Percentiles rank a stretch among this genome's conserved stretches.
Conservation (phyloP, 2,329 filamentous ascomycete species). For the Myriangium duriaei region DNA sequence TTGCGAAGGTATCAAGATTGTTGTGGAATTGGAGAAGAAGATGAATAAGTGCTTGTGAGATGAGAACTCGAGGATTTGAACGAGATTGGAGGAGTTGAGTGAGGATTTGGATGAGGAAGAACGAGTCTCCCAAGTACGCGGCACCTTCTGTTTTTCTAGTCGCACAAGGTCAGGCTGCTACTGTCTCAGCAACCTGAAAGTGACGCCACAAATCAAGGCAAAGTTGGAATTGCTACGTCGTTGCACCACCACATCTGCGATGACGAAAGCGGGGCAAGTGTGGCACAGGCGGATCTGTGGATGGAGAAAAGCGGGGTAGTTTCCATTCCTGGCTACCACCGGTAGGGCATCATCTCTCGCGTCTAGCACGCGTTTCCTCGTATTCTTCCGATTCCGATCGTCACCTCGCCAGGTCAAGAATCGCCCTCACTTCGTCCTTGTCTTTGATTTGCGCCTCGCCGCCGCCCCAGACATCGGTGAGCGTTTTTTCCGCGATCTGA, state of each 20-base stretch:
- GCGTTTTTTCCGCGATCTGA: conserved; percentile 16
- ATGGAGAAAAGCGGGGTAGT: too few species aligned
- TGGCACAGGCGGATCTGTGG: not conserved
- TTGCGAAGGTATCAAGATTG: too few species aligned
- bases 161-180: not conserved
- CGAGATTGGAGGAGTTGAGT: too few species aligned
- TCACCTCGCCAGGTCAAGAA: conserved; percentile 12
- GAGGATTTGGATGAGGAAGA: too few species aligned
- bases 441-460: conserved; percentile 7
- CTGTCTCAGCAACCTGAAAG: not conserved
- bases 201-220: too few species aligned
- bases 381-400: too few species aligned
- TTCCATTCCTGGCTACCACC: too few species aligned
- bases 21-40: not conserved
- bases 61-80: too few species aligned
- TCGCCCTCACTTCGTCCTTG: conserved; percentile 12
- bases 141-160: not conserved
- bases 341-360: too few species aligned
- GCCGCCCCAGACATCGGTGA: conserved; percentile 17
- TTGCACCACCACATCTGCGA: not conserved
- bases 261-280: not conserved
- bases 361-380: too few species aligned
- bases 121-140: not conserved
- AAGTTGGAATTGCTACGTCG: not conserved
- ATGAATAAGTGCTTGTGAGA: too few species aligned